These are phyloP conservation scores for Gentiana straminea DNA, from an alignment of 257 asterid species.

Conservation along the genomic window DNA sequence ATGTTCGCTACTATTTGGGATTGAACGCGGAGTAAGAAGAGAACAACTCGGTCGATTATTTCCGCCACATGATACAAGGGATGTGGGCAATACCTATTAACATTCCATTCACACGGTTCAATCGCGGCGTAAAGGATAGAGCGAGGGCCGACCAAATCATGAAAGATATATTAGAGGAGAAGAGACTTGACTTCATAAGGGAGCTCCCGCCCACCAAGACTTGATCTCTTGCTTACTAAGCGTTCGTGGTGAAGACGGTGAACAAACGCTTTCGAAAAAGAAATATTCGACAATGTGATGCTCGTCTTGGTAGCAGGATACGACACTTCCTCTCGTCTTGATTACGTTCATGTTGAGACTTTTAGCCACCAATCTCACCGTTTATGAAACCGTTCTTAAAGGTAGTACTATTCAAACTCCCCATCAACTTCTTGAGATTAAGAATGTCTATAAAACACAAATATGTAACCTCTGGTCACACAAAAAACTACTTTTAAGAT, in stretches of 20 bases:
- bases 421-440: no score
- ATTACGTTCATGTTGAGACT: conserved; percentile 46
- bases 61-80: conserved; percentile 43
- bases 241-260: conserved; percentile 26
- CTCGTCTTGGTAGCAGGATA: conserved; percentile 60
- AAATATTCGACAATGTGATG: conserved; percentile 49
- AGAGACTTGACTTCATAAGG: conserved; percentile 28
- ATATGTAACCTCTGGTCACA: no score
- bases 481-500: no score
- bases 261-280: conserved; percentile 42
- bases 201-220: conserved; percentile 45
- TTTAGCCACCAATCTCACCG: conserved; percentile 33
- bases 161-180: conserved; percentile 40
- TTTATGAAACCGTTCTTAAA: conserved; percentile 42
- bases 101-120: conserved; percentile 57
- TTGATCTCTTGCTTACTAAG: conserved; percentile 61
- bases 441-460: no score
- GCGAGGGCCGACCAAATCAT: conserved; percentile 31
- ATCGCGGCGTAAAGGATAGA: conserved; percentile 54
- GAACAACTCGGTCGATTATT: conserved; percentile 27
- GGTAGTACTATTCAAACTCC: conserved; percentile 19
- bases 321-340: conserved; percentile 55
- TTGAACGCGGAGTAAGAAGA: conserved; percentile 37
- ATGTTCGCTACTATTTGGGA: conserved; percentile 57
- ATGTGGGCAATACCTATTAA: conserved; percentile 64